phyloP scores from a whole-genome alignment of 2,329 filamentous ascomycete species.

The Aspergillus hortae region DNA sequence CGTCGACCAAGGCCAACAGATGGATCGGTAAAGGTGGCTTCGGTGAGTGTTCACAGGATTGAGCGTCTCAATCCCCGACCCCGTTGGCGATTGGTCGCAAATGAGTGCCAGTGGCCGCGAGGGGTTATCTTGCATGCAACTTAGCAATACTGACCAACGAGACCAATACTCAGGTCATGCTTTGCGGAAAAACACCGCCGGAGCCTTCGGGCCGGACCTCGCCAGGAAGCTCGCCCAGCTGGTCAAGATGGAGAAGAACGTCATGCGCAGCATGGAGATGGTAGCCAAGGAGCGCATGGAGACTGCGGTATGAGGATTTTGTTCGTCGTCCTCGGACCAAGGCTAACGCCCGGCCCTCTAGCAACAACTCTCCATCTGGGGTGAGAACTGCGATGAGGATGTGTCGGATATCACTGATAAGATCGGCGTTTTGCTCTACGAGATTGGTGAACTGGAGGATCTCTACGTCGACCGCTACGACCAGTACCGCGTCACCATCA shows the following conservation, averaged over 20 bases:
- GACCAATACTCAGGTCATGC: slow-evolving; percentile 55
- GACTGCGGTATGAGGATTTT: slow-evolving; percentile 70
- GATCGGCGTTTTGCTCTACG: slow-evolving; percentile 94
- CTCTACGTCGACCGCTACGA: slow-evolving; percentile 98
- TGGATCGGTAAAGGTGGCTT: slow-evolving; percentile 84
- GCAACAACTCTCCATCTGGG: slow-evolving; percentile 99
- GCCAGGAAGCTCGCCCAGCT: slow-evolving; percentile 97
- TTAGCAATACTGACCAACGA: background rate
- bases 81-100: background rate
- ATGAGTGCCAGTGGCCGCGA: background rate
- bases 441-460: slow-evolving; percentile 96
- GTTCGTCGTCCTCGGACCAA: background rate
- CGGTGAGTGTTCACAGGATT: slow-evolving; percentile 56
- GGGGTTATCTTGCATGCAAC: background rate
- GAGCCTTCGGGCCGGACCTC: slow-evolving; percentile 70
- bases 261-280: slow-evolving; percentile 96
- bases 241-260: slow-evolving; percentile 99
- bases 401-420: slow-evolving; percentile 99
- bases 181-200: slow-evolving; percentile 50
- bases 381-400: slow-evolving; percentile 91
- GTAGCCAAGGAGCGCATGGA: slow-evolving; percentile 97
- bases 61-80: background rate
- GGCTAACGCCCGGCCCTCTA: slow-evolving; percentile 35
- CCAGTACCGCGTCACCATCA: slow-evolving; percentile 98
- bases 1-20: slow-evolving; percentile 84